Base-by-base conservation (phyloP, 2,329 filamentous ascomycete species). In the Exserohilum rostratum region DNA sequence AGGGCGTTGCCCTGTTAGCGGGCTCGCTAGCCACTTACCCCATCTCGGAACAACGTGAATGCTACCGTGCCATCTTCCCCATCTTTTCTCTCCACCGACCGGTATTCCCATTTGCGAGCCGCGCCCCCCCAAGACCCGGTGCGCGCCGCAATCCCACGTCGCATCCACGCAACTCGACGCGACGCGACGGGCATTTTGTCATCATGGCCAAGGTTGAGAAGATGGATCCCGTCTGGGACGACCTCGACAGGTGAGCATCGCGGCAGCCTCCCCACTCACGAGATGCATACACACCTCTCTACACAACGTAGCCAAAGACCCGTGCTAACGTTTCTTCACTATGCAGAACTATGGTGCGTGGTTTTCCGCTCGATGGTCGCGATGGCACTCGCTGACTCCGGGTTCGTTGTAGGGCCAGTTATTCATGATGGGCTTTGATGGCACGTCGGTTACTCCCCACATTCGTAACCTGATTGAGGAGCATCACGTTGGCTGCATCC, bases 391-490 rank as follows among this genome's bases (percentile, higher is more conserved):
- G 65, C 69, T 72, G 67, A 70, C 57, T n/a, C 45, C 54, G 46
- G 64, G 62, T 62, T 57, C 68, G 87, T n/a, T 85, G 82, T 87
- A 91, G 79, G 89, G 89, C 57, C 89, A 91, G 80, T 84, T 88
- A 80, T 82, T 91, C 75, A 88, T 90, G 74, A 90, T 92, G 87
- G 90, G 90, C 73, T 96, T 91, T 82, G 90, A 95, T 80, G 90
- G 90, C 57, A 91, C 89, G 50, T 85, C 90, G 72, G 87, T 95
- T 49, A 93, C 90, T 22, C 90, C 90, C 57, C 90, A 93, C 75
- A 92, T 95, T 72, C 86, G 85, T 62, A 87, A 85, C 65, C 83
- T 93, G 63, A 95, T 96, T 68, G 87, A 90, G 73, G 84, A 91
- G 64, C 87, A 93, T 73, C 90, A 98, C 73, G 82, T 99, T 43